Base-by-base conservation (phyloP, 352 stramenopile genomes). In the Pythium aphanidermatum region DNA sequence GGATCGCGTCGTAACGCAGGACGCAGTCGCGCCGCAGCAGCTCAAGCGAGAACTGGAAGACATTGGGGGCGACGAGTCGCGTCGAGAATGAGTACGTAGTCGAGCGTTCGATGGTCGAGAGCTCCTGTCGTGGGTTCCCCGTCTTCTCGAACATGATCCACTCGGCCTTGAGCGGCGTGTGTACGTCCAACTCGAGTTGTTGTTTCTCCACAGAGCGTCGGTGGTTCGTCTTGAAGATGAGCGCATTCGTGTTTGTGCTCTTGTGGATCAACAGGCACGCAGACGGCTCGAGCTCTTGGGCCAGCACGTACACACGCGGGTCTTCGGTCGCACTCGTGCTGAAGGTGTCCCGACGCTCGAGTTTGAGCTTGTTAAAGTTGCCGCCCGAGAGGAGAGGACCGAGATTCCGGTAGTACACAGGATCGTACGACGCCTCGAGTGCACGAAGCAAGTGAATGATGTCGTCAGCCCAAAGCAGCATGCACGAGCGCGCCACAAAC, bases 121-220 rank as follows among this genome's bases (percentile, higher is more conserved):
- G 57, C 10, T 75, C 58, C 17, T 81, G 60, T 0, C 68, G 58
- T 9, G 72, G 72, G 43, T 84, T 84, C 10, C 71, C 71, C 5
- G 23, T 36, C 44, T 81, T 84, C 31, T 84, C 72, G 36, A 84
- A 81, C 69, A 84, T 77, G 57, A 84, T 64, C 72, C 72, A 84
- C 46, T 84, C 72, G 6, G 63, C 71, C 21, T 70, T 65, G 7
- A 83, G 53, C 5, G 71, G 71, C 5, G 54, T 38, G 2, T 58
- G 32, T 0, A 44, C 21, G 38, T 81, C 57, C 8, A 80, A 34
- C 16, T 76, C 60, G 8, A 54, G 37, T 11, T 51, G 24, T 31
- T 60, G 57, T n/a, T 57, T 51, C 54, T 66, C 14, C 9, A 46
- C 11, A 12, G 58, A 30, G 51, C 68, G 46, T 4, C 38, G 52